Evolutionary conservation across 805 yeast genomes (phyloP), one percentile per base, ranked within the genome.

Genomic region (Cyberlindnera subsufficiens): DNA sequence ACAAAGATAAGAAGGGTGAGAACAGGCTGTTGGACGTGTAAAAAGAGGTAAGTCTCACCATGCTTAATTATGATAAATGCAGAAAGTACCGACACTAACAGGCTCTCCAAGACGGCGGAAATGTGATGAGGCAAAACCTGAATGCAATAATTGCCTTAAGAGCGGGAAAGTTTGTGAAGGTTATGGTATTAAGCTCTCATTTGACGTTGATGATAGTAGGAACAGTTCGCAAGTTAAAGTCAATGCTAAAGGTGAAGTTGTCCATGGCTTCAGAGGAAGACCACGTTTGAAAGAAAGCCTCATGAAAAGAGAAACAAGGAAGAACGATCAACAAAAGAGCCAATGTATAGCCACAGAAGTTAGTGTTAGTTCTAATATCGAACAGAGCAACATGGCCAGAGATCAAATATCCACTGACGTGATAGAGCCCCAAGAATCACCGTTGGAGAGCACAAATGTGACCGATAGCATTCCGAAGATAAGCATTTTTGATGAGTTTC

Each of bases 11-110:
- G 32, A 17, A 41, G 52, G 30, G 79, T 77, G 6, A 58, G 81
- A 45, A 75, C 74, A 4, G 82, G 81, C 0, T 77, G 82, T 47
- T 72, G 78, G 71, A 76, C 78, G 1, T 77, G 82, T 54, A 75
- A 76, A 50, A 65, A 60, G 45, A 61, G 76, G 74, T 69, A 49
- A 29, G 73, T 55, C 11, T 13, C 14, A 4, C 15, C 8, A 8
- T 25, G 1, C 30, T 9, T 25, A 30, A 10, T 7, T 40, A 17
- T 7, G 14, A 6, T 4, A 15, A 14, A 15, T 4, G 3, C 10
- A 17, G n/a, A n/a, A 17, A 10, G 14, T 20, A 11, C 17, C 11
- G 15, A 17, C 10, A 40, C 46, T 42, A 43, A 45, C 40, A 18
- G 2, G 0, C 3, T 25, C 36, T 1, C 7, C 5, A 31, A 70